Conservation (phyloP, 2,329 filamentous ascomycete genomes). For the Talaromyces sp. region DNA sequence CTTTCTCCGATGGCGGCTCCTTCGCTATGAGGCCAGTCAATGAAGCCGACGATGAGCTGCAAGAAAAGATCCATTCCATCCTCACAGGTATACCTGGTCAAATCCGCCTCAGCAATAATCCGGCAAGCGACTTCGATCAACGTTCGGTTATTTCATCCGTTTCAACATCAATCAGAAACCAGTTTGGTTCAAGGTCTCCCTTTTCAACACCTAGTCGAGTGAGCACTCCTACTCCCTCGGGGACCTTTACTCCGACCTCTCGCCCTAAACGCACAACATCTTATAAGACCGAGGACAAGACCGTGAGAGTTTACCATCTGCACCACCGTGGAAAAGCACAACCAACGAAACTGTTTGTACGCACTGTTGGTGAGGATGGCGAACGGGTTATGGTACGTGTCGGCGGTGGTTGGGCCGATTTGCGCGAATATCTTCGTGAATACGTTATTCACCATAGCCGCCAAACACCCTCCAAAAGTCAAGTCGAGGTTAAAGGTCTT, state of each 20-base stretch:
- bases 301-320: slow-evolving; percentile 89
- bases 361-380: slow-evolving; percentile 81
- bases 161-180: slow-evolving; percentile 39
- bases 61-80: slow-evolving; percentile 75
- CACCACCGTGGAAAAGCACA: slow-evolving; percentile 76
- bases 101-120: slow-evolving; percentile 64
- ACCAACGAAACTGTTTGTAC: slow-evolving; percentile 91
- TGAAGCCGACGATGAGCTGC: slow-evolving; percentile 62
- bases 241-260: slow-evolving; percentile 61
- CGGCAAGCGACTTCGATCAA: slow-evolving; percentile 32
- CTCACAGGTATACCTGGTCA: slow-evolving; percentile 72
- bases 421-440: slow-evolving; percentile 90
- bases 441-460: slow-evolving; percentile 89
- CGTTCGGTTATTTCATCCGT: slow-evolving; percentile 29
- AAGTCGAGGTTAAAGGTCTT: slow-evolving; percentile 53
- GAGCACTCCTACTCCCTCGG: slow-evolving; percentile 60
- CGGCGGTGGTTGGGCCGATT: slow-evolving; percentile 95
- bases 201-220: slow-evolving; percentile 38
- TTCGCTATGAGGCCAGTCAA: slow-evolving; percentile 40
- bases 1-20: slow-evolving; percentile 21
- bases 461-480: slow-evolving; percentile 54
- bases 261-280: slow-evolving; percentile 31
- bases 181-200: slow-evolving; percentile 29
- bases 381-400: slow-evolving; percentile 98
- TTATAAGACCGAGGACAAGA: slow-evolving; percentile 52